These are phyloP conservation scores for Beauveria brongniartii DNA, from an alignment of 2,329 filamentous ascomycete species.

Conservation along the genomic window DNA sequence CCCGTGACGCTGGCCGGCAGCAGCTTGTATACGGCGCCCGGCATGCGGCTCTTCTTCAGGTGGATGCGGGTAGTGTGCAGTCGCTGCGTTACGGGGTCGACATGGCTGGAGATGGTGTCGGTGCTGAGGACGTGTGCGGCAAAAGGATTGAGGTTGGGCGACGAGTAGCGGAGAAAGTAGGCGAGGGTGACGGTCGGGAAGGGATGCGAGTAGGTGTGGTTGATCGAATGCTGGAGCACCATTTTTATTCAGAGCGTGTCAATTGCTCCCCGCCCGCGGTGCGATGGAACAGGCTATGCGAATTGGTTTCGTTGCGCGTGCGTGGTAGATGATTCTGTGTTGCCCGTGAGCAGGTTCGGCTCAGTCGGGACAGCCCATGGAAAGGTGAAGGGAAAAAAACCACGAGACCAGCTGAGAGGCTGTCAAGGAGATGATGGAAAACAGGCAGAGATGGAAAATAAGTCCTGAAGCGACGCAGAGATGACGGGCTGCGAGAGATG, in stretches of 20 bases:
- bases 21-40: constrained; percentile 65
- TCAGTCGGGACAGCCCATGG: constrained; percentile 18
- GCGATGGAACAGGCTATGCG: background rate
- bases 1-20: constrained; percentile 63
- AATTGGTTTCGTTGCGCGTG: background rate
- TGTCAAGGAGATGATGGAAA: background rate
- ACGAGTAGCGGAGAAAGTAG: constrained; percentile 82
- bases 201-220: constrained; percentile 69
- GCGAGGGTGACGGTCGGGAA: constrained; percentile 81
- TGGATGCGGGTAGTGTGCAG: constrained; percentile 73
- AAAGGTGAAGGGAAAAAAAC: constrained; percentile 11
- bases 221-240: constrained; percentile 57
- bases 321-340: background rate
- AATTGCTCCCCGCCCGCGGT: constrained; percentile 9
- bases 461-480: background rate
- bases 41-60: constrained; percentile 72
- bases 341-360: constrained; percentile 17
- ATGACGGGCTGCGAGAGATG: constrained; percentile 4
- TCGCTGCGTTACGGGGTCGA: constrained; percentile 66
- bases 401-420: constrained; percentile 3
- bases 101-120: constrained; percentile 68
- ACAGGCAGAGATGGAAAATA: background rate
- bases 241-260: constrained; percentile 34
- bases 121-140: constrained; percentile 74
- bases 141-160: constrained; percentile 64